Base-by-base conservation (phyloP, 2,329 filamentous ascomycete species). In the Penicillium vulpinum region DNA sequence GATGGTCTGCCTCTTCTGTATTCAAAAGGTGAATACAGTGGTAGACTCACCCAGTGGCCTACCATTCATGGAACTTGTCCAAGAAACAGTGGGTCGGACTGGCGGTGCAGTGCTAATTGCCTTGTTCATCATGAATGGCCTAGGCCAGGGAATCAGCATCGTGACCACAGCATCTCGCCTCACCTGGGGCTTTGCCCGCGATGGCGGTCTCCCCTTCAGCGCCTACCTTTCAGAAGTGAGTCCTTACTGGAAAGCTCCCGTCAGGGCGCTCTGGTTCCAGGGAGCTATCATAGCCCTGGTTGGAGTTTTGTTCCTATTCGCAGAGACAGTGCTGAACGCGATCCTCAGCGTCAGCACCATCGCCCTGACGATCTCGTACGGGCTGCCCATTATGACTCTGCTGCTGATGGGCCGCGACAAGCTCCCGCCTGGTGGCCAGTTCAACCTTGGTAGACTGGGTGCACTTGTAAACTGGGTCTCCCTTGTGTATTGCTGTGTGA, bases 291-390 rank as follows among this genome's bases (percentile, higher is more conserved):
- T 78, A 43, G 74, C 67, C 3, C 56, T 79, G 10, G 75, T 85
- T 7, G 83, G 83, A 8, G 64, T 85, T 1, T 74, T 85, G 0
- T 84, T 84, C 61, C 77, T 81, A 0, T 84, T 83, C 54, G 76
- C 82, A 21, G 75, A 75, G 46, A 81, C 81, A 0, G 81, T 83
- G 0, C 72, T 84, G 15, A 73, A 80, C 36, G 81, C 82, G 10
- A 80, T 84, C 38, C 70, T 83, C 26, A 81, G 79, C 58, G 81
- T 83, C 51, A 81, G 80, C 70, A 83, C 81, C 15, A 83, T 84
- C 50, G 80, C 81, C 0, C 73, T 84, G 2, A 84, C 81, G 2
- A 76, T 84, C 3, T 84, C 77, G 5, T 80, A 78, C 64, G 75
- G 70, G 1, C 65, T 84, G 60, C 81, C 82, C 5, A 83, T 84